Evolutionary conservation across 202 grass and related monocot species (phyloP), one percentile per base, ranked within the genome.

Genomic region (Dendrocalamus latiflorus): DNA sequence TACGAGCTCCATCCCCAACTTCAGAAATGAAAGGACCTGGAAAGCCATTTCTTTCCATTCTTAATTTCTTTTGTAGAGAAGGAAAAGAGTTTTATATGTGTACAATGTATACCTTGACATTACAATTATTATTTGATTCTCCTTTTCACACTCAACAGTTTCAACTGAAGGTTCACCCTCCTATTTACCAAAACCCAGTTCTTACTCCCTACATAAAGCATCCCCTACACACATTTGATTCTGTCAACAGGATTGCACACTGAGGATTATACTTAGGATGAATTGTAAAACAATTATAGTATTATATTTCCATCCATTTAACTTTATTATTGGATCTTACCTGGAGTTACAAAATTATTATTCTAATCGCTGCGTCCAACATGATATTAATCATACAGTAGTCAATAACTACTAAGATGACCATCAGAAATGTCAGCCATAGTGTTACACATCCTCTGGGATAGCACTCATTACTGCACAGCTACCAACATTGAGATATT

Each of bases 21-120:
- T n/a, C n/a, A n/a, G n/a, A n/a, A n/a, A n/a, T n/a, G n/a, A 64
- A 87, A 89, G 81, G 76, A 66, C 61, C 87, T 85, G 86, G 84
- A 92, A 89, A 94, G 84, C 81, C 74, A 90, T 94, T 86, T 84
- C 79, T 84, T 92, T 90, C 85, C 70, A 57, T 86, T 90, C 62
- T 94, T 88, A 74, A 83, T 85, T 94, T 87, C 83, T 87, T 65
- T 81, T 91, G 83, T 86, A 87, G 81, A 72, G 76, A 91, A 75
- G 56, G 65, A 63, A 83, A 90, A 54, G 44, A 16, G n/a, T 83
- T 75, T 79, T 49, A 88, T 74, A 73, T 75, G 56, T 83, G 28
- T 90, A 90, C 68, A 67, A 9, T 90, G 75, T 84, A 84, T 90
- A 90, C 3, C 9, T n/a, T n/a, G n/a, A n/a, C n/a, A n/a, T n/a